Conservation (phyloP, 192 early-diverging fungal genomes). For the Podila epigama region DNA sequence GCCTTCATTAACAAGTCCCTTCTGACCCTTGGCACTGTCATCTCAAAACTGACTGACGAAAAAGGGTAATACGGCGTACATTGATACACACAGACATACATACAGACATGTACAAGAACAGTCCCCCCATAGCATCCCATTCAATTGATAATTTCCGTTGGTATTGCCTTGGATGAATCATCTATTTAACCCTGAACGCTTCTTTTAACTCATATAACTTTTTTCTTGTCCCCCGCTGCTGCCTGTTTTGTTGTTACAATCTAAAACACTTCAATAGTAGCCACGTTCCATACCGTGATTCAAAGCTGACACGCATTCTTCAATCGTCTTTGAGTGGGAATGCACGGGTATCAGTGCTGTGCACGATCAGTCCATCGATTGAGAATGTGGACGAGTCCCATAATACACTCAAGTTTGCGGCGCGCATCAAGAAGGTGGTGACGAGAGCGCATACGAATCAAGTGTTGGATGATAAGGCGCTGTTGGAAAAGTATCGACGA, state of each 20-base stretch:
- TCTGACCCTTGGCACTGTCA: slow-evolving; percentile 93
- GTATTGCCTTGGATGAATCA: too few species aligned
- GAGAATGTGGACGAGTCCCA: slow-evolving; percentile 84
- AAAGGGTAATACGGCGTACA: slow-evolving; percentile 51
- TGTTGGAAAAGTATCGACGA: slow-evolving; percentile 81
- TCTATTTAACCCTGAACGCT: too few species aligned
- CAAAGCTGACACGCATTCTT: slow-evolving; percentile 92
- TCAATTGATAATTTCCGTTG: too few species aligned
- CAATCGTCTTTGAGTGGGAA: slow-evolving; percentile 93
- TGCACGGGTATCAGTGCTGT: slow-evolving; percentile 89
- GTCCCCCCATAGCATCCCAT: too few species aligned
- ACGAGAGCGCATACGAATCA: slow-evolving; percentile 84
- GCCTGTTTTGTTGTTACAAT: not conserved
- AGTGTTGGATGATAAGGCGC: slow-evolving; percentile 80
- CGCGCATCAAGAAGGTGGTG: slow-evolving; percentile 86
- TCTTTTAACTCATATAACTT: too few species aligned
- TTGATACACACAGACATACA: too few species aligned
- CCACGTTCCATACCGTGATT: slow-evolving; percentile 97
- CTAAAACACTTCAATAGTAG: too few species aligned
- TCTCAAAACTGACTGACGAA: slow-evolving; percentile 86
- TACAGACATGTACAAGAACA: too few species aligned
- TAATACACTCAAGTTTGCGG: slow-evolving; percentile 96
- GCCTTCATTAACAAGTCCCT: slow-evolving; percentile 92
- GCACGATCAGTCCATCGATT: slow-evolving; percentile 87
- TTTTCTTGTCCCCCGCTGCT: too few species aligned